A percentile compares a stretch with the other conserved stretches of the same genome.
Evolutionary conservation across 805 yeast species (phyloP).

Genomic region (Candida railenensis): DNA sequence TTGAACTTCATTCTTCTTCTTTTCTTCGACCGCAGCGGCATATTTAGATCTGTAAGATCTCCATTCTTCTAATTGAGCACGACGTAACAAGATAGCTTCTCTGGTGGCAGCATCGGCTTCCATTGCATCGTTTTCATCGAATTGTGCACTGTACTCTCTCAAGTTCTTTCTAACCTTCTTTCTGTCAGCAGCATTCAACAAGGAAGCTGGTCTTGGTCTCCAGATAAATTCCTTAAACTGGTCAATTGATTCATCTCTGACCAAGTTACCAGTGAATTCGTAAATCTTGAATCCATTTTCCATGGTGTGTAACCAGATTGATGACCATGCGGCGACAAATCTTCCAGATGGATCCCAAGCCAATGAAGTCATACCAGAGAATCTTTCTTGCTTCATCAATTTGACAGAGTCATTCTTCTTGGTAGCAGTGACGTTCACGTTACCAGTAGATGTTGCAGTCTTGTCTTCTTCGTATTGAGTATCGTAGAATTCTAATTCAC

Average conservation of each 20-base stretch:
- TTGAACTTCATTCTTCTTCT: constrained; percentile 48
- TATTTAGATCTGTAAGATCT: constrained; percentile 62
- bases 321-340: constrained; percentile 83
- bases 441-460: constrained; percentile 17
- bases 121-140: constrained; percentile 94
- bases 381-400: constrained; percentile 61
- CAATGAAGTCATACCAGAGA: constrained; percentile 75
- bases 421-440: constrained; percentile 39
- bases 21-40: constrained; percentile 33
- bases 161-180: constrained; percentile 89
- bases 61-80: constrained; percentile 85
- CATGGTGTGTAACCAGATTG: constrained; percentile 76
- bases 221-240: constrained; percentile 87
- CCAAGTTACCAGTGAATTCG: constrained; percentile 76
- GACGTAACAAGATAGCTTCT: constrained; percentile 83
- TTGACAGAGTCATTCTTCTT: constrained; percentile 59
- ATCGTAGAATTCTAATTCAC: constrained; percentile 85
- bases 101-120: constrained; percentile 90
- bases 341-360: constrained; percentile 98
- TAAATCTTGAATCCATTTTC: constrained; percentile 90
- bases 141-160: constrained; percentile 86
- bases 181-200: constrained; percentile 73
- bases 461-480: constrained; percentile 75
- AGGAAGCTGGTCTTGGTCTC: constrained; percentile 94
- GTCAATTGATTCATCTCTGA: constrained; percentile 75